phyloP scores from a whole-genome alignment of 2,329 filamentous ascomycete genomes.

The Xylaria digitata region DNA sequence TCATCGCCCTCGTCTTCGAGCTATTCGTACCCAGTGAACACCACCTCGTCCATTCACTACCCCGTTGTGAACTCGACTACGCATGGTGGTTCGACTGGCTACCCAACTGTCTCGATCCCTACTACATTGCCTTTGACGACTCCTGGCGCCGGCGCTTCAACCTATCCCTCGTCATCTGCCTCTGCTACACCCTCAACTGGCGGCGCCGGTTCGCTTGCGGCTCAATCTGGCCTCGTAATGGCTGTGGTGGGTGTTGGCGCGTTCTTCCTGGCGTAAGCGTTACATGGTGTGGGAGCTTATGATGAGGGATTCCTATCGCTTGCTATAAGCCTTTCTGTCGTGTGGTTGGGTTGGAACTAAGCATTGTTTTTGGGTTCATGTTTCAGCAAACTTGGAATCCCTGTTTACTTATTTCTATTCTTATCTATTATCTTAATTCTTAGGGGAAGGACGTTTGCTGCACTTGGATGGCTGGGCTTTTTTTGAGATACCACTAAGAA shows the following conservation, averaged over 20 bases:
- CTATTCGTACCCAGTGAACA: conserved; percentile 29
- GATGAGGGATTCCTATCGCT: not conserved
- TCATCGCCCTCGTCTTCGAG: conserved; percentile 35
- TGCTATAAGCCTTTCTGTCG: not conserved
- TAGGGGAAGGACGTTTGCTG: conserved; percentile 38
- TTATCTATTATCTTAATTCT: conserved; percentile 33
- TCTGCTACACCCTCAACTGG: conserved; percentile 36
- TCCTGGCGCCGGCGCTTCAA: conserved; percentile 30
- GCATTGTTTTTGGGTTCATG: conserved; percentile 14
- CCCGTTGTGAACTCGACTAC: conserved; percentile 44
- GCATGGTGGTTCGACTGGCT: conserved; percentile 40
- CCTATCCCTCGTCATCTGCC: conserved; percentile 35
- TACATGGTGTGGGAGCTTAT: not conserved
- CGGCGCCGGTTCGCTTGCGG: conserved; percentile 42
- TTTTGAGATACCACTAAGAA: conserved; percentile 34
- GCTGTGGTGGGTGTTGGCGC: conserved; percentile 46
- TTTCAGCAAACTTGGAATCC: conserved; percentile 7
- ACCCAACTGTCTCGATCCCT: conserved; percentile 42
- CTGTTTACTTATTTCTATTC: conserved; percentile 27
- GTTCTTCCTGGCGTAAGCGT: conserved; percentile 43
- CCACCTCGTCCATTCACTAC: conserved; percentile 38
- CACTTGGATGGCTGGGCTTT: conserved; percentile 21
- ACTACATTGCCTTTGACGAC: conserved; percentile 37
- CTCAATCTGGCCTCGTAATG: conserved; percentile 46
- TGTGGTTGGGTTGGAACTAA: not conserved